Conservation (phyloP, 2,329 filamentous ascomycete genomes). For the Hymenoscyphus albidus region DNA sequence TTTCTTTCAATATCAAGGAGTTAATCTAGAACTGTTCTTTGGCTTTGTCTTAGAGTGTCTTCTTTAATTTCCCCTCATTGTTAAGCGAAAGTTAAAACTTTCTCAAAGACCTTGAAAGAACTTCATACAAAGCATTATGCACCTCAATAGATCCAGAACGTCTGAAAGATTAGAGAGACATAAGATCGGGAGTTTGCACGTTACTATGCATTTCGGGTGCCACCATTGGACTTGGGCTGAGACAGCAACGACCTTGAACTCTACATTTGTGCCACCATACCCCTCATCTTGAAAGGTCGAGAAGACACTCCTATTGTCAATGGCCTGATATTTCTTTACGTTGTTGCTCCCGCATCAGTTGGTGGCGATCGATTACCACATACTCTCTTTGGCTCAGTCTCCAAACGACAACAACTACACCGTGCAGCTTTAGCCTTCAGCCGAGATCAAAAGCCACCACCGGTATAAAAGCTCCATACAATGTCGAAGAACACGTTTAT, state of each 20-base stretch:
- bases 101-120: not conserved
- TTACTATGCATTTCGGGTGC: not conserved
- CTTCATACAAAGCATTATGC: not conserved
- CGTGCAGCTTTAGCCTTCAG: not conserved
- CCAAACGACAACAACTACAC: not conserved
- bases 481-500: not conserved
- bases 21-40: not conserved
- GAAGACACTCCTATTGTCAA: not conserved
- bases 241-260: not conserved
- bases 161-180: not conserved
- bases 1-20: no score
- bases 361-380: not conserved
- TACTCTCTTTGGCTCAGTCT: not conserved
- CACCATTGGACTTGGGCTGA: not conserved
- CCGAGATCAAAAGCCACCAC: not conserved
- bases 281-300: not conserved
- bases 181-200: not conserved
- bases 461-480: not conserved
- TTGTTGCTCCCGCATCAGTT: no score
- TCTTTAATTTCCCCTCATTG: not conserved
- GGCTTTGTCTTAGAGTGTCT: not conserved
- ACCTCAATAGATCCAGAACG: no score
- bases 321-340: not conserved
- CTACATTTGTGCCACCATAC: not conserved
- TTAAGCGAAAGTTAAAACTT: not conserved